Conservation (phyloP, 2,329 filamentous ascomycete genomes). For the Plectosphaerella cucumerina region DNA sequence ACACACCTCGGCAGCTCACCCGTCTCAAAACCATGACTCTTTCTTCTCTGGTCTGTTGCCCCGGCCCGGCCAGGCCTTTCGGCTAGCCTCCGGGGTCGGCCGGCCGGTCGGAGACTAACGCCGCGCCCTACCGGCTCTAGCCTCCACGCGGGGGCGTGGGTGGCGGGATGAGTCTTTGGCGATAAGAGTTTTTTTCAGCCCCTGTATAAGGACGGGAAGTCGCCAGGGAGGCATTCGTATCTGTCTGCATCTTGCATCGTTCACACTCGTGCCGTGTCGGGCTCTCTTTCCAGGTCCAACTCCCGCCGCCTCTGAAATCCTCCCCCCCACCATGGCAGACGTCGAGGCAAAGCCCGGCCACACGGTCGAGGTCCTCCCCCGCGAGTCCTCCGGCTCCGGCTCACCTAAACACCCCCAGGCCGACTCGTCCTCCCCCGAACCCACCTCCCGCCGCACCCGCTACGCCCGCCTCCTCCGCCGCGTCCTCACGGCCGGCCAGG, state of each 20-base stretch:
- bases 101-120: background rate
- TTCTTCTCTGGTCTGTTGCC: too few relatives aligned
- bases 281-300: background rate
- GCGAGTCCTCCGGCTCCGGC: background rate
- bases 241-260: background rate
- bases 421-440: background rate
- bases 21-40: too few relatives aligned
- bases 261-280: background rate
- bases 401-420: background rate
- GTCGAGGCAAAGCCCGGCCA: background rate
- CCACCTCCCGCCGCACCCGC: background rate
- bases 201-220: background rate
- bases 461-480: background rate
- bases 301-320: background rate
- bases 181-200: background rate
- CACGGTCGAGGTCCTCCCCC: background rate
- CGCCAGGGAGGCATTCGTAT: background rate
- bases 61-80: too few relatives aligned
- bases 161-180: slow-evolving; percentile 3
- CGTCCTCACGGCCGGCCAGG: slow-evolving; percentile 16
- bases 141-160: background rate
- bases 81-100: background rate
- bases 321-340: slow-evolving; percentile 1
- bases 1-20: too few relatives aligned
- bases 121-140: background rate